A percentile compares a stretch with the other conserved stretches of the same genome.
These are phyloP conservation scores for Pseudogymnoascus sp. DNA, from an alignment of 2,329 filamentous ascomycete species.

Conservation along the genomic window DNA sequence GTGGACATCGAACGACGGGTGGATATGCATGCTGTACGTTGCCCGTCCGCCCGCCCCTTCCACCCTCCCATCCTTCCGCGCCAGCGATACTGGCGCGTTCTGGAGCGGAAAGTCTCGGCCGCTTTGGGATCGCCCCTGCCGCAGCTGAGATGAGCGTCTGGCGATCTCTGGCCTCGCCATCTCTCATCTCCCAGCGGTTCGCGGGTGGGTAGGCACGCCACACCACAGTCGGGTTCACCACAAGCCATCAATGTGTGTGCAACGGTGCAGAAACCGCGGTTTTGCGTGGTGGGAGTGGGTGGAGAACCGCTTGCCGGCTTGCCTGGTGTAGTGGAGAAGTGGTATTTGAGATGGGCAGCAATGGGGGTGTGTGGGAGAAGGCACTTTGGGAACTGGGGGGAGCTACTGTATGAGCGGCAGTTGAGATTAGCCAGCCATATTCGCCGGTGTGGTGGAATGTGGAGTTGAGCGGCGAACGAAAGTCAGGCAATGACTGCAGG, in stretches of 20 bases:
- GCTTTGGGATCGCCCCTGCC: neutral
- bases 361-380: neutral
- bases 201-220: neutral
- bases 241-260: neutral
- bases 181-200: neutral
- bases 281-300: neutral
- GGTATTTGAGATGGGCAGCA: slow-evolving; percentile 5
- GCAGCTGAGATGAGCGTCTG: neutral
- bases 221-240: neutral
- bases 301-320: neutral
- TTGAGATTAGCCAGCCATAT: neutral
- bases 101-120: neutral
- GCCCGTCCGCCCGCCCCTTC: neutral
- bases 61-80: neutral
- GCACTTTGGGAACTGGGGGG: neutral
- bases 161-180: neutral
- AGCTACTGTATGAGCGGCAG: neutral
- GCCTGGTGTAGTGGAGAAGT: neutral
- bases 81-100: neutral
- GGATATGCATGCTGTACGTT: neutral
- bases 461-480: neutral
- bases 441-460: neutral
- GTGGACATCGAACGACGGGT: neutral
- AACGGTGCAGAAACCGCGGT: neutral
- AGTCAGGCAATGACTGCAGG: neutral